Evolutionary conservation across 2,329 filamentous ascomycete genomes (phyloP), one percentile per base, ranked within the genome.

Genomic region (Periconia sp.): DNA sequence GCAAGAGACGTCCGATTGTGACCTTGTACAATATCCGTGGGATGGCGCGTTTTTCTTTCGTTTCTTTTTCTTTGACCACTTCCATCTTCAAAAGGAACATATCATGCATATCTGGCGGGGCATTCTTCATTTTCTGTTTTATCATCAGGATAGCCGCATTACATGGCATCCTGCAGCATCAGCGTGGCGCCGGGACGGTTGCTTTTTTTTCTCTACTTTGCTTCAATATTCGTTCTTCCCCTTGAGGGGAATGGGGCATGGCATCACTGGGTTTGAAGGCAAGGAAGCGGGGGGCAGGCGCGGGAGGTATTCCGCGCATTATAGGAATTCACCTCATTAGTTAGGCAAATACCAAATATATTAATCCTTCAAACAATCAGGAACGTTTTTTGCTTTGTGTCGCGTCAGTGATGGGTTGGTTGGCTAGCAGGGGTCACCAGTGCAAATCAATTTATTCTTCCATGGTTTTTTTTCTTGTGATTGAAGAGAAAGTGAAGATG

Each of bases 81-180:
- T 40, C 41, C 33, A n/a, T 3, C 33, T n/a, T n/a, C 31, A 30
- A 20, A 52, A 23, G 45, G 14, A 43, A 44, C 30, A 49, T 49
- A 52, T 51, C 56, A 59, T 65, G 63, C 59, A 68, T 69, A 61
- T 46, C 56, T 56, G 56, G 58, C 49, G 47, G 54, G 23, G 50
- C 41, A 47, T 37, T 27, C 41, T 43, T 60, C 45, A 47, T 49
- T 51, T 45, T 23, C n/a, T 23, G 20, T 27, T 23, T 44, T 23
- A 15, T 44, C 19, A 23, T 19, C 33, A 45, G 51, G 47, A 50
- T 31, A 43, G 51, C 46, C 51, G 63, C 62, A 68, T 65, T 47
- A 56, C 54, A 41, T 40, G 62, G 65, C 56, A 60, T 62, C 47
- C 56, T 44, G 47, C 13, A 47, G 45, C 45, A 47, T 47, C 9